phyloP scores from a whole-genome alignment of 768 basidiomycete genomes.

The Termitomyces sp. region DNA sequence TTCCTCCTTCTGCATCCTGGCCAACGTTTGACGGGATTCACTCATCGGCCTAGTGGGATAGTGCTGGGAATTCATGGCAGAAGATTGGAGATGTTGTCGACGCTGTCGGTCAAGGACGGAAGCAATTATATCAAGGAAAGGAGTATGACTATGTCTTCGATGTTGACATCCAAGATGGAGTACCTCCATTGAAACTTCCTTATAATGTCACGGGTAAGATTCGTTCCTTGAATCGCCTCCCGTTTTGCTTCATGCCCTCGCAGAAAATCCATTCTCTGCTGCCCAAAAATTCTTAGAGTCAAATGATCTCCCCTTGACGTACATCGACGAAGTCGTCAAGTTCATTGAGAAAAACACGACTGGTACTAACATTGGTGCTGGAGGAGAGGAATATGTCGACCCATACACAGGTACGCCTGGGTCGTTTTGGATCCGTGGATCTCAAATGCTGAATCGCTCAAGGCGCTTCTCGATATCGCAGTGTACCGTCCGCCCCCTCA shows the following conservation, averaged over 20 bases:
- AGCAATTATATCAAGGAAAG: slow-evolving; percentile 87
- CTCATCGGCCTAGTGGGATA: slow-evolving; percentile 68
- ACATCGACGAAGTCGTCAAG: slow-evolving; percentile 85
- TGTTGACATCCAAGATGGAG: slow-evolving; percentile 92
- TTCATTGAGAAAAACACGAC: slow-evolving; percentile 93
- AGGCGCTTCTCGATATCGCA: slow-evolving; percentile 67
- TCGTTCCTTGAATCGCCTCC: neutral
- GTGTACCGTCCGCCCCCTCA: slow-evolving; percentile 29
- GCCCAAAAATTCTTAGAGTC: slow-evolving; percentile 84
- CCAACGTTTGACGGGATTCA: neutral
- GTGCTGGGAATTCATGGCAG: slow-evolving; percentile 66
- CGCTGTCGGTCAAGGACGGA: slow-evolving; percentile 85
- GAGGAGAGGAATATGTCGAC: slow-evolving; percentile 67
- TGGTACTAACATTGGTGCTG: slow-evolving; percentile 66
- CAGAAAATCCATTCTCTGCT: slow-evolving; percentile 89
- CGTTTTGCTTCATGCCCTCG: neutral
- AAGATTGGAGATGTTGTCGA: slow-evolving; percentile 97
- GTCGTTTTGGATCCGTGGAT: slow-evolving; percentile 1
- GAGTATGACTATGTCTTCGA: slow-evolving; percentile 99
- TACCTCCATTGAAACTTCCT: slow-evolving; percentile 89
- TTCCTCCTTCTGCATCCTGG: neutral
- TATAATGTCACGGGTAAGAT: slow-evolving; percentile 81
- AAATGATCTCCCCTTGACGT: slow-evolving; percentile 79
- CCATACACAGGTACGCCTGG: slow-evolving; percentile 78
- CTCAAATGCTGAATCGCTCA: slow-evolving; percentile 5